phyloP scores from a whole-genome alignment of 768 basidiomycete genomes.

The Tylopilus rubrobrunneus region DNA sequence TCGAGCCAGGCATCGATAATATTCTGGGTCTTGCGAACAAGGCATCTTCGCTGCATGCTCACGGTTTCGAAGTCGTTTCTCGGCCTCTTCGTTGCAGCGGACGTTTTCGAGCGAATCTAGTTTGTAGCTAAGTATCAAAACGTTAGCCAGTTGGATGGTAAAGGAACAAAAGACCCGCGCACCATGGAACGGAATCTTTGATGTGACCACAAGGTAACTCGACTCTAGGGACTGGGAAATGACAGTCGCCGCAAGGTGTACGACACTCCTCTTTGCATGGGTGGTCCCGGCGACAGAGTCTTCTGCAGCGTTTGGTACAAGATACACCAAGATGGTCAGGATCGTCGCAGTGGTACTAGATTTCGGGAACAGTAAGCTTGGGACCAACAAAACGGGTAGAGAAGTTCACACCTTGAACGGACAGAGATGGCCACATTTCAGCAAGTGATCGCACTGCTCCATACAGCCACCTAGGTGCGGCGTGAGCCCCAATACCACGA shows the following conservation, averaged over 20 bases:
- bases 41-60: slow-evolving; percentile 47
- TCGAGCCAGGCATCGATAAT: slow-evolving; percentile 34
- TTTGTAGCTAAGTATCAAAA: slow-evolving; percentile 34
- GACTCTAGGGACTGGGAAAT: slow-evolving; percentile 43
- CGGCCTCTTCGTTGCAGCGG: slow-evolving; percentile 40
- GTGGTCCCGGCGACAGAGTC: slow-evolving; percentile 52
- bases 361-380: not conserved
- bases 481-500: not conserved
- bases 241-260: slow-evolving; percentile 50
- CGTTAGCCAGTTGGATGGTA: not conserved
- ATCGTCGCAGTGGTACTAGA: slow-evolving; percentile 60
- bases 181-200: slow-evolving; percentile 47
- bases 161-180: slow-evolving; percentile 5
- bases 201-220: slow-evolving; percentile 57
- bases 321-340: slow-evolving; percentile 45
- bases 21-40: slow-evolving; percentile 44
- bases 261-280: slow-evolving; percentile 55
- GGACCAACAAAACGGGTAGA: not conserved
- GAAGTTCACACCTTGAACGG: slow-evolving; percentile 49
- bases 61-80: slow-evolving; percentile 45
- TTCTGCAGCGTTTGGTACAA: slow-evolving; percentile 47
- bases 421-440: slow-evolving; percentile 64
- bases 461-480: slow-evolving; percentile 55
- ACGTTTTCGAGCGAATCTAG: slow-evolving; percentile 43
- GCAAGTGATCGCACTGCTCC: slow-evolving; percentile 45